Base-by-base conservation (phyloP, 805 yeast species). In the Kazachstania martiniae region DNA sequence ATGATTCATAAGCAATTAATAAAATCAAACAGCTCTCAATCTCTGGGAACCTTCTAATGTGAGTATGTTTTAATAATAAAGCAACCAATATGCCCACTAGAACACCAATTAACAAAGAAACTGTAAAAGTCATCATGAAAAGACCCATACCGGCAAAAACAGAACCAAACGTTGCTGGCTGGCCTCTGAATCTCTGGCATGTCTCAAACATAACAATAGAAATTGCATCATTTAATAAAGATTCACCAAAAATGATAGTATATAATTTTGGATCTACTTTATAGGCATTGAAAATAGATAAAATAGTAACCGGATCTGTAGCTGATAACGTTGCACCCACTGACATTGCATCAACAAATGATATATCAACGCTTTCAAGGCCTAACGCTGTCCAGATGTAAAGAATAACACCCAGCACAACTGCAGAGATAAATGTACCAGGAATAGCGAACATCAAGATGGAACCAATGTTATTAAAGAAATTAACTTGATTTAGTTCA, bases 121-220 rank as follows among this genome's bases (percentile, higher is more conserved):
- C 77, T 18, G 94, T 82, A 56, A 91, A 91, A 1, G 94, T 87
- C 81, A 91, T 79, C 51, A 89, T 56, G 60, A 91, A 91, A 40
- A 91, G 68, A 1, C 96, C 95, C 21, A 85, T 70, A 70, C 98
- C 99, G 62, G 85, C 89, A 56, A 93, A 83, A 29, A 87, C 57
- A n/a, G 83, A 76, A 10, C 81, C 68, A 40, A 84, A 65, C 31
- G 74, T 71, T 1, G 89, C 81, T 16, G 72, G 70, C 43, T 82
- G 78, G 28, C 94, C 97, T 48, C 87, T 93, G 58, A 91, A 85
- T 59, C 86, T 84, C 57, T 86, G 96, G 51, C 96, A 87, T 0
- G 99, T 91, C 62, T 91, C 98, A 62, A 91, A 91, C 94, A 91
- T 89, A 46, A 91, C 99, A 54, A 91, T 91, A 43, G 96, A 86